phyloP scores from a whole-genome alignment of 23 red algal genomes.

The Gracilaria caudata region DNA sequence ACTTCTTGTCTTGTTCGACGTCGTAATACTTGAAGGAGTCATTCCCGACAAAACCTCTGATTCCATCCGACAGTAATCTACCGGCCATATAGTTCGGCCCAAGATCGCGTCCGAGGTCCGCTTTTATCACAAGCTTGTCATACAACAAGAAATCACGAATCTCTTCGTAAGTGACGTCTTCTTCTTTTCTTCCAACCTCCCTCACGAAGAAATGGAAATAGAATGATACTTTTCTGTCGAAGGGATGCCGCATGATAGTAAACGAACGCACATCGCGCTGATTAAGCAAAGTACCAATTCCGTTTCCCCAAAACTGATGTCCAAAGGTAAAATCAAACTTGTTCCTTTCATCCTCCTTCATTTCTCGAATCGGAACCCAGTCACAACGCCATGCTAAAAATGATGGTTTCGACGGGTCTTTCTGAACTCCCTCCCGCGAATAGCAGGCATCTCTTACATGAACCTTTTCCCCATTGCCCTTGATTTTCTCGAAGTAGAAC shows the following conservation, averaged over 20 bases:
- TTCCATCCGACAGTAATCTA: constrained; percentile 55
- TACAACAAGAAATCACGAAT: constrained; percentile 57
- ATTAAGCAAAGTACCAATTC: constrained; percentile 47
- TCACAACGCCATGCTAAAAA: constrained; percentile 64
- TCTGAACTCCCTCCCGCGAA: background rate
- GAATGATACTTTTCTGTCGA: constrained; percentile 66
- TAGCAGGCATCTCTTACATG: constrained; percentile 46
- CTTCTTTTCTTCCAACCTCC: constrained; percentile 57
- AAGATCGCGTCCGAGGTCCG: constrained; percentile 57
- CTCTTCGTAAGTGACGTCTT: constrained; percentile 49
- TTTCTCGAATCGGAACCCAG: constrained; percentile 50
- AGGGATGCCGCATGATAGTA: constrained; percentile 56
- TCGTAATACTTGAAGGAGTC: constrained; percentile 18
- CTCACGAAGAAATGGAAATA: constrained; percentile 69
- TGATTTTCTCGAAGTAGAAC: constrained; percentile 35
- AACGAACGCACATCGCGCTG: constrained; percentile 55
- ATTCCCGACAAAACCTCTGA: constrained; percentile 37
- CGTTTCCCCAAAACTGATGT: constrained; percentile 57
- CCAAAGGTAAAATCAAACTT: constrained; percentile 56
- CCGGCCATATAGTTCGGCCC: constrained; percentile 71
- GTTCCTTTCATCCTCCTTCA: constrained; percentile 44
- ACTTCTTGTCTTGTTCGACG: background rate
- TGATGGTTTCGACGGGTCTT: constrained; percentile 8
- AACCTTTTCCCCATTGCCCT: constrained; percentile 37
- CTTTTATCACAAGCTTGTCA: constrained; percentile 38